Conservation (phyloP, 202 grass and related monocot species). For the Panicum virgatum region DNA sequence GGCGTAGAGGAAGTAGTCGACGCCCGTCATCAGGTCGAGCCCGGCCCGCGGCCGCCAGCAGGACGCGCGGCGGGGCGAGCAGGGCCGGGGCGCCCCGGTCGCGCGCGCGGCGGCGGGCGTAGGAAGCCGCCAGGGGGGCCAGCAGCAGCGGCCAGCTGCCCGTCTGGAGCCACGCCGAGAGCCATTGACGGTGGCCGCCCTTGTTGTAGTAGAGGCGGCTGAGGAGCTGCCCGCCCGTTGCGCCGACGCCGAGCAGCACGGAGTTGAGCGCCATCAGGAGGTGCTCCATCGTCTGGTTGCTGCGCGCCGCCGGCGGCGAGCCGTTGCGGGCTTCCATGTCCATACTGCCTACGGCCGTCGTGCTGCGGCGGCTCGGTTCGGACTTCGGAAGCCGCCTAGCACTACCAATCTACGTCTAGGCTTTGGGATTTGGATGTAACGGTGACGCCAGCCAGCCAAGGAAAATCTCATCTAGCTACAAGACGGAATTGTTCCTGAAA, state of each 20-base stretch:
- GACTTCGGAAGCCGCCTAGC: not conserved
- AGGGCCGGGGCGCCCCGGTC: conserved; percentile 25
- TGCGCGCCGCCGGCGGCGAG: not conserved
- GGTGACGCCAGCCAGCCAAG: not conserved
- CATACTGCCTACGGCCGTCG: conserved; percentile 36
- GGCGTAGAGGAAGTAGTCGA: conserved; percentile 78
- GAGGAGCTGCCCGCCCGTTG: conserved; percentile 71
- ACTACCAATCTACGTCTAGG: too few relatives aligned
- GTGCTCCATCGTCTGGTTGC: conserved; percentile 36
- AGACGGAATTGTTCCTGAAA: not conserved
- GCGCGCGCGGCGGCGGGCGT: conserved; percentile 35
- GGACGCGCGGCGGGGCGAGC: conserved; percentile 52
- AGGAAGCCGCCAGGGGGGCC: conserved; percentile 42
- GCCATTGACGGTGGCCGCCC: conserved; percentile 76
- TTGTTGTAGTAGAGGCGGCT: conserved; percentile 81
- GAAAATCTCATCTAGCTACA: not conserved
- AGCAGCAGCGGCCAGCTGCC: conserved; percentile 69
- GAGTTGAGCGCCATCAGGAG: conserved; percentile 62
- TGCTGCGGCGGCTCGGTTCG: not conserved
- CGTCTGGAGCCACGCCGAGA: conserved; percentile 71
- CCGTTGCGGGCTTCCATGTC: conserved; percentile 43
- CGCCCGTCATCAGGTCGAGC: conserved; percentile 61
- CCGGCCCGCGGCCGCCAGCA: conserved; percentile 43
- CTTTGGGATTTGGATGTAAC: not conserved
- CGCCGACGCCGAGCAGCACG: conserved; percentile 58